phyloP scores from a whole-genome alignment of 805 yeast species.

The Lipomyces kockii region DNA sequence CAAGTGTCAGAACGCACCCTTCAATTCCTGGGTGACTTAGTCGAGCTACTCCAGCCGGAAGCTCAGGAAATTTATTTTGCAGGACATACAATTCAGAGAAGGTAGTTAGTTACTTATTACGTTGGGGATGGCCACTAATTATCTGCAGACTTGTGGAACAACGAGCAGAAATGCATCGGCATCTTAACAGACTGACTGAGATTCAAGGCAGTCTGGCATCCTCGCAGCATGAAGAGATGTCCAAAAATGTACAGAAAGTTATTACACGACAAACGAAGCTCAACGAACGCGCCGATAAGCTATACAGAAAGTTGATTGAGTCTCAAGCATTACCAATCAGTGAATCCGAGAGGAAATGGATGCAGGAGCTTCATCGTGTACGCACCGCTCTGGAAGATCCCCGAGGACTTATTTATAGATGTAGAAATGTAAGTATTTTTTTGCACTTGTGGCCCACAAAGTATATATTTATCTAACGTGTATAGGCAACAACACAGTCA shows the following conservation, averaged over 20 bases:
- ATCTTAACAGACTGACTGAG: slow-evolving; percentile 45
- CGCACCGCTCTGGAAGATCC: slow-evolving; percentile 38
- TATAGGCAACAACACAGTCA: slow-evolving; percentile 21
- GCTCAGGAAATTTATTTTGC: slow-evolving; percentile 44
- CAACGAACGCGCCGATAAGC: slow-evolving; percentile 43
- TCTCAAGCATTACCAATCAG: slow-evolving; percentile 46
- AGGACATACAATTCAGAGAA: slow-evolving; percentile 47
- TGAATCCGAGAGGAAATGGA: slow-evolving; percentile 53
- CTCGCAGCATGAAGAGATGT: slow-evolving; percentile 6
- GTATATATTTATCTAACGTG: not conserved
- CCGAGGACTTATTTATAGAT: slow-evolving; percentile 21
- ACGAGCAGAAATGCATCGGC: slow-evolving; percentile 51
- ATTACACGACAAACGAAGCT: slow-evolving; percentile 46
- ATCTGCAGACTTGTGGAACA: slow-evolving; percentile 47
- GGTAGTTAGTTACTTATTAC: slow-evolving; percentile 6
- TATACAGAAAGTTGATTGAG: slow-evolving; percentile 43
- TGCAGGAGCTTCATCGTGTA: slow-evolving; percentile 50
- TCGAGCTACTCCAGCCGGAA: slow-evolving; percentile 37
- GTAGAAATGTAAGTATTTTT: slow-evolving; percentile 7
- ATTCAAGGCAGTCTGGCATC: slow-evolving; percentile 13
- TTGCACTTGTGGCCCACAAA: not conserved
- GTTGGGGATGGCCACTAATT: not conserved
- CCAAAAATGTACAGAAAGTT: slow-evolving; percentile 22
- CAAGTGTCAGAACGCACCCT: slow-evolving; percentile 39
- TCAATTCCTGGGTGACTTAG: slow-evolving; percentile 37